Base-by-base conservation (phyloP, 2,329 filamentous ascomycete genomes). In the Domatiomyces globalis region DNA sequence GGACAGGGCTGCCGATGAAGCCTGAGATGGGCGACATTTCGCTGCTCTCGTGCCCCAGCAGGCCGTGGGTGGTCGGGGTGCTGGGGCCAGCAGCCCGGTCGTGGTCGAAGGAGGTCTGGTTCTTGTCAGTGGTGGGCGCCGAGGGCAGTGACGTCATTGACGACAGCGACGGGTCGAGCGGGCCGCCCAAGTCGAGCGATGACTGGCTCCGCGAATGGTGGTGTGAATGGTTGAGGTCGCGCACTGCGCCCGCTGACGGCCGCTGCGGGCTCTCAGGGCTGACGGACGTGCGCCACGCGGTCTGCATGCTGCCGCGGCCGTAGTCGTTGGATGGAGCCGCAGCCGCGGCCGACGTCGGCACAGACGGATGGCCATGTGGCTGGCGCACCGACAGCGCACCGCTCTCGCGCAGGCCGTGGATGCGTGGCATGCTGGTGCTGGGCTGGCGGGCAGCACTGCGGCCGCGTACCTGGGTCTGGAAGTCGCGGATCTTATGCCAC, bases 151-250 rank as follows among this genome's bases (percentile, higher is more conserved):
- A 27, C 17, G 49, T 29, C 10, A 45, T 19, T 6, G 63, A 56
- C 17, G 62, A 55, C 18, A 60, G 53, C 20, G 63, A 66, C 33
- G 56, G 58, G 51, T 59, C 54, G n/a, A 57, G 51, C 48, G 45
- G 54, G 50, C 62, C 65, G 48, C 79, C 75, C 63, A 81, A 84
- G 59, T 94, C 87, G 47, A 86, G 87, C 2, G 87, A 92, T 1
- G 89, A 95, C 68, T 94, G 88, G 54, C 88, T 87, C 2, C 86
- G 92, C 1, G 89, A 95, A 68, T 94, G 88, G 53, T 88, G 83
- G 43, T 88, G 80, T 43, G 84, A 86, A 65, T 94, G 87, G 61
- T 92, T 83, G 60, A 94, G 71, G 53, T 87, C 85, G 59, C 87
- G 79, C 43, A 94, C 77, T 9, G 85, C 90, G 39, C 87, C 86